Evolutionary conservation across 108 stramenopile genomes (phyloP).

Genomic region (Pseudonitzschia pungens): DNA sequence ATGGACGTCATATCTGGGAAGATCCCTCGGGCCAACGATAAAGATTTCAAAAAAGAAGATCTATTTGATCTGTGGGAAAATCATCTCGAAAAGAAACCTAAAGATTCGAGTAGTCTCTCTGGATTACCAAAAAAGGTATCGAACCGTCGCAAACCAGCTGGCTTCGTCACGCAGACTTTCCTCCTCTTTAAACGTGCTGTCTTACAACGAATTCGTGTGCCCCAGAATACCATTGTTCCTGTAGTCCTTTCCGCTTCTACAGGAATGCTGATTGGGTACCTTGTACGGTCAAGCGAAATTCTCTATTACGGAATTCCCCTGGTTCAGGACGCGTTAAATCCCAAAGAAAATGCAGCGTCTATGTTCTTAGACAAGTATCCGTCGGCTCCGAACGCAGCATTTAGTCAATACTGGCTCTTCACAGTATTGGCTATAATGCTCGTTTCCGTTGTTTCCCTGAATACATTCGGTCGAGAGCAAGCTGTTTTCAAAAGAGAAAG

Average conservation of each 20-base stretch:
- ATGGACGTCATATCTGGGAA: conserved; percentile 19
- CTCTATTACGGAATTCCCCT: conserved; percentile 1
- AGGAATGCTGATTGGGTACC: neutral
- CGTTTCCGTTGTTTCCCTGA: conserved; percentile 1
- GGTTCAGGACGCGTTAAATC: neutral
- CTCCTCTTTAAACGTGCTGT: neutral
- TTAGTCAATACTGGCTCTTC: neutral
- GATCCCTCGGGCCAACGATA: conserved; percentile 1
- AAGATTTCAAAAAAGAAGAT: conserved; percentile 14
- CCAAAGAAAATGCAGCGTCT: neutral
- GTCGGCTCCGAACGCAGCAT: neutral
- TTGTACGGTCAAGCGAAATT: no score
- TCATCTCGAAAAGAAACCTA: conserved; percentile 10
- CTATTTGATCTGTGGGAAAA: conserved; percentile 14
- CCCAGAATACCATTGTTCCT: conserved; percentile 5
- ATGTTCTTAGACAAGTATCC: neutral
- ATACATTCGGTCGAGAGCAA: conserved; percentile 10
- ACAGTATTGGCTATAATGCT: conserved; percentile 9
- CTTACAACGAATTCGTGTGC: conserved; percentile 6
- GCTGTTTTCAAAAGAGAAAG: conserved; percentile 10
- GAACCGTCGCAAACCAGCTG: neutral
- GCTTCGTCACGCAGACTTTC: neutral
- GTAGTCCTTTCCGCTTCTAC: neutral
- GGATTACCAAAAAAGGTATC: no score
- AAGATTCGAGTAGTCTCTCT: neutral